Conservation (phyloP, 257 asterid species). For the Dorcoceras hygrometricum region DNA sequence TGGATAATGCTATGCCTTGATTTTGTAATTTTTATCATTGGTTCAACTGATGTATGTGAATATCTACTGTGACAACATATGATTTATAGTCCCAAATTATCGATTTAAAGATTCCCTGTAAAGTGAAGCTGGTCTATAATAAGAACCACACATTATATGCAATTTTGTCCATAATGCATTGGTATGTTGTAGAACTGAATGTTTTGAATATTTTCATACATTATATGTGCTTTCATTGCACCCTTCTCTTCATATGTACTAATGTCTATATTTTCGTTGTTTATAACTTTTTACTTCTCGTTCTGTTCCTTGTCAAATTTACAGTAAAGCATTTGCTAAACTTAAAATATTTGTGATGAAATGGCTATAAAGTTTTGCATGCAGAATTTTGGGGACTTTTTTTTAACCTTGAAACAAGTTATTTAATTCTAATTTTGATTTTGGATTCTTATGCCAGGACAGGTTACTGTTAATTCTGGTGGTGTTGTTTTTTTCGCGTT, state of each 20-base stretch:
- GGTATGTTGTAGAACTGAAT: neutral
- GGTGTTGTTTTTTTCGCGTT: conserved; percentile 96
- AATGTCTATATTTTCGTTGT: conserved; percentile 1
- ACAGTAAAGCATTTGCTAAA: neutral
- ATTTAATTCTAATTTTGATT: conserved; percentile 16
- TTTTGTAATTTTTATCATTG: conserved; percentile 6
- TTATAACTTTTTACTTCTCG: neutral
- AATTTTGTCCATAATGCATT: conserved; percentile 19
- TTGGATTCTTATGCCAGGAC: conserved; percentile 27
- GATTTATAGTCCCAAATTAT: too few species aligned
- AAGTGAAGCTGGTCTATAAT: conserved; percentile 1
- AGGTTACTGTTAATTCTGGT: conserved; percentile 99
- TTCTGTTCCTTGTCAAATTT: neutral
- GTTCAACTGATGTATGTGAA: conserved; percentile 5
- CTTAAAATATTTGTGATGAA: neutral
- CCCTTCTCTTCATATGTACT: neutral
- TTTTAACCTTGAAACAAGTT: too few species aligned
- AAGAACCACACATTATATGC: conserved; percentile 6
- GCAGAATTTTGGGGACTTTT: too few species aligned
- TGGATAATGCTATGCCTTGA: conserved; percentile 19
- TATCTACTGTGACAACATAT: neutral
- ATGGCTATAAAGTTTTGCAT: neutral
- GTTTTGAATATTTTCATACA: conserved; percentile 1
- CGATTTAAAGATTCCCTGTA: neutral
- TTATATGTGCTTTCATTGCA: neutral